Evolutionary conservation across 805 yeast genomes (phyloP), one percentile per base, ranked within the genome.

Genomic region (Candida dajiaensis): DNA sequence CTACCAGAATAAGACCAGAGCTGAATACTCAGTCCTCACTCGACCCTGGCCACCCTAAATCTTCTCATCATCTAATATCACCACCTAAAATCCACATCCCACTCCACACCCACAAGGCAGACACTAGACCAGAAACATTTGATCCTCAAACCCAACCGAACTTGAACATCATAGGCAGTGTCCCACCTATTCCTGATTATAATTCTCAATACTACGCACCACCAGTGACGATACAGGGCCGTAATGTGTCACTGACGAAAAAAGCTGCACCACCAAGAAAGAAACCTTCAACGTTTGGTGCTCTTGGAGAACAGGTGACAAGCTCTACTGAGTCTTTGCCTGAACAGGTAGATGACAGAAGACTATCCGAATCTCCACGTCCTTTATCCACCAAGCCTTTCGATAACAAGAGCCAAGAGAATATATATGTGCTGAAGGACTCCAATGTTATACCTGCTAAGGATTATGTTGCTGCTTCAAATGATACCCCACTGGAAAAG

Each of bases 131-230:
- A 16, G 29, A 1, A 18, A 22, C 45, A 19, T 18, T 38, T 21
- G 31, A 36, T 20, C 23, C 23, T 19, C 37, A 25, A 18, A 25
- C 28, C 23, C 53, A 21, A 40, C 46, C 22, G 50, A 53, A 48
- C 15, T 38, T 57, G 39, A 35, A 47, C 40, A 45, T 55, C 23
- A 40, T 26, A n/a, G 49, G 36, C 2, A 47, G 44, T 13, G 37
- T 58, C 4, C 64, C 64, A 4, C 62, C 63, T 2, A 58, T 58
- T 1, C 64, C 64, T 6, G 63, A 58, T 29, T 58, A 56, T 41
- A 58, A 57, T 41, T 44, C 57, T 4, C 47, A 40, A 26, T 43
- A 50, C 1, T 42, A 50, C 42, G 62, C 58, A 0, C 64, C 62
- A 3, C 62, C 62, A 9, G 55, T 56, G 12, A 59, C 61, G 12